phyloP scores from a whole-genome alignment of 495 filamentous ascomycete species.

The Trichodelitschia bisporula region DNA sequence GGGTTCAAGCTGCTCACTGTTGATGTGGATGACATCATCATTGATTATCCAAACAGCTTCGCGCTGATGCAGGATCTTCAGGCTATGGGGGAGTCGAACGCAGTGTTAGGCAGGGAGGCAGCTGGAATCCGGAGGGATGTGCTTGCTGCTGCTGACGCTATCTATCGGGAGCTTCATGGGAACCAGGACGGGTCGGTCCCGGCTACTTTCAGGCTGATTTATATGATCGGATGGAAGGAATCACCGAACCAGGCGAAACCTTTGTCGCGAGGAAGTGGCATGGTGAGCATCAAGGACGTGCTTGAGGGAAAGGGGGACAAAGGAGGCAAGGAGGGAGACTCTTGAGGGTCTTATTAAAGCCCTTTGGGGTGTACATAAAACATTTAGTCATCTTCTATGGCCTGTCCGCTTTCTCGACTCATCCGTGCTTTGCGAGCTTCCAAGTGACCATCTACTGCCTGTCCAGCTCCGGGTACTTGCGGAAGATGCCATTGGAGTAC shows the following conservation, averaged over 20 bases:
- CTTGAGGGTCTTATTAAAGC: no score
- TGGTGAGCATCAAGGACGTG: slow-evolving; percentile 62
- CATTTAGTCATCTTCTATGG: no score
- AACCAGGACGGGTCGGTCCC: slow-evolving; percentile 46
- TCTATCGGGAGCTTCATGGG: slow-evolving; percentile 70
- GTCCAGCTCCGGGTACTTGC: slow-evolving; percentile 39
- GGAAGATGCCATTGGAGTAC: slow-evolving; percentile 31
- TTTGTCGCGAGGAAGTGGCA: slow-evolving; percentile 54
- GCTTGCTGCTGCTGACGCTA: slow-evolving; percentile 63
- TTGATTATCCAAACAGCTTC: slow-evolving; percentile 85
- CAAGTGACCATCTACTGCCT: no score
- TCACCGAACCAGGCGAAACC: slow-evolving; percentile 54
- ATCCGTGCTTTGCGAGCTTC: no score
- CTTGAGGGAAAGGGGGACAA: slow-evolving; percentile 29
- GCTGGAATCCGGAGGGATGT: slow-evolving; percentile 59
- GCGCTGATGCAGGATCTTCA: slow-evolving; percentile 82
- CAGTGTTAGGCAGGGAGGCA: slow-evolving; percentile 54
- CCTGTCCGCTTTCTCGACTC: no score
- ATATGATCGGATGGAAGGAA: slow-evolving; percentile 98
- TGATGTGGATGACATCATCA: slow-evolving; percentile 88
- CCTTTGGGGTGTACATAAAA: no score
- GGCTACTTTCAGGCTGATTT: slow-evolving; percentile 80
- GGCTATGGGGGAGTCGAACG: slow-evolving; percentile 83
- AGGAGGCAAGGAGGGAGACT: slow-evolving; percentile 2
- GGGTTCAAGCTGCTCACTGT: slow-evolving; percentile 93